Evolutionary conservation across 257 asterid species (phyloP), one percentile per base, ranked within the genome.

Genomic region (Rauvolfia tetraphylla): DNA sequence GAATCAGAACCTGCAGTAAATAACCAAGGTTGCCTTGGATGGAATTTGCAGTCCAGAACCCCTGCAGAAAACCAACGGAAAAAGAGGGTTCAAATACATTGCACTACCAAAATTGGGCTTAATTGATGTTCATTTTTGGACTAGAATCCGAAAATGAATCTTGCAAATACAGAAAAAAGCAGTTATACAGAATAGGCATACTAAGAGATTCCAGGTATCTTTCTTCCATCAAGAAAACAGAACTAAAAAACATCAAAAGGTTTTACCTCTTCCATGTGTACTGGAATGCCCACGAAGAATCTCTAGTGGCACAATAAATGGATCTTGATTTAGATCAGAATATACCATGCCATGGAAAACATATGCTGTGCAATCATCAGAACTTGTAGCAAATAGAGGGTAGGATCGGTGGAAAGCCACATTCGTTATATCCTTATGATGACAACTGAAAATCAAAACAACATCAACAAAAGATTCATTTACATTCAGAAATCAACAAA

Each of bases 1-100:
- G 98, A 92, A 86, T 95, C 99, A 0, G 92, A 88, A 34, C 98
- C 99, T 0, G 98, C 95, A 57, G 98, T 95, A 81, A 95, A 95
- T 83, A 95, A 75, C 98, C 98, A 92, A 7, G 99, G 98, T 84
- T 95, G 97, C 86, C 90, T 90, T 2, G 99, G 99, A 74, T 95
- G 99, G 90, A 95, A 95, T 83, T 90, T 91, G 71, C 98, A 92
- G 83, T 92, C 98, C 88, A 95, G 58, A 71, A 95, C 92, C 78
- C 99, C 99, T 95, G 89, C 81, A 87, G 62, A 79, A 36, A 25
- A 29, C 22, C 56, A 18, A 63, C 1, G 9, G 49, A 18, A 2
- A 38, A 67, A 22, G 51, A 22, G 42, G 23, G 20, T 27, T 53
- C 25, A 53, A 20, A 53, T 53, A 53, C 2, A 53, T 0, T 22